Base-by-base conservation (phyloP, 129 eudicot genomes). In the Flaveria linearis region DNA sequence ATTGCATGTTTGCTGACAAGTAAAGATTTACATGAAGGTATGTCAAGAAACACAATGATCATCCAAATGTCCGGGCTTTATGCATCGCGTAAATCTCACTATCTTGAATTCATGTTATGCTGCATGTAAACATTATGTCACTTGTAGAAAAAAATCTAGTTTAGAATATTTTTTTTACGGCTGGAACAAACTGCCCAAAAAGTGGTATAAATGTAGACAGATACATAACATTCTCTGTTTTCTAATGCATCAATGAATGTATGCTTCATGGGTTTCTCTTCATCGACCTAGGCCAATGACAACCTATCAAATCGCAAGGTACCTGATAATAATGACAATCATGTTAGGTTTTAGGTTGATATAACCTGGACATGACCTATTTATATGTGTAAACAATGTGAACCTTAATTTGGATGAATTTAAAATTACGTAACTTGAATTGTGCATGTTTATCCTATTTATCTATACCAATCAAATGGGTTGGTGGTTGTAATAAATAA, bases 11-110 rank as follows among this genome's bases (percentile, higher is more conserved):
- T 50, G 10, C 22, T 28, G 63, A 18, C 62, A 62, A 62, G 79
- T 75, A 43, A 22, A 53, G 74, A 30, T 73, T 55, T 22, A 55
- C 69, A 63, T 23, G 78, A 74, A 60, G 79, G 51, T 75, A 20
- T 12, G 61, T 18, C 79, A 49, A 49, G 73, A 76, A 30, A 64
- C 36, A 47, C 36, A 16, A 64, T 64, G 41, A 64, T 49, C 49
- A 63, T 47, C 10, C 50, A 17, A 63, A n/a, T 49, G 17, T 76
- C 15, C 63, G 1, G 28, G 10, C 33, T 65, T 64, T 53, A 18
- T 26, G 62, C 10, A 5, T 62, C 42, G 5, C 6, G 30, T 53
- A 52, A 53, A 53, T 33, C 50, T 72, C 28, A 30, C 12, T 6
- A 33, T 53, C 23, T 17, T 53, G 28, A 17, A 18, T 64, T 64